Evolutionary conservation across 768 basidiomycete genomes (phyloP).

Genomic region (Suillus spraguei): DNA sequence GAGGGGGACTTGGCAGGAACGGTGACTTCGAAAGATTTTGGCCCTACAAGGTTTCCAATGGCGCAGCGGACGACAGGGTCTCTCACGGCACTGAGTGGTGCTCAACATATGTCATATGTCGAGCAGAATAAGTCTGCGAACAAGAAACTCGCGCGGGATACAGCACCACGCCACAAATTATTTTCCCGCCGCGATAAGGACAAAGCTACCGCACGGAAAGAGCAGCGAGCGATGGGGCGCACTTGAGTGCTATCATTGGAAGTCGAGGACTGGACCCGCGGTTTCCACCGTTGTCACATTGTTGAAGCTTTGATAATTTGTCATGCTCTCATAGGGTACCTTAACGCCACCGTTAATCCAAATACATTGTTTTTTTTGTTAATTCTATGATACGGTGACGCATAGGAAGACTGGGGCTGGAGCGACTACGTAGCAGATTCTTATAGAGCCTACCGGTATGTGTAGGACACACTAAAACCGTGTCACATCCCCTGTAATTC

Average conservation of each 20-base stretch:
- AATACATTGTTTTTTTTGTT: background rate
- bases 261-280: slow-evolving; percentile 1
- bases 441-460: background rate
- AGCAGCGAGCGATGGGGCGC: slow-evolving; percentile 37
- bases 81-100: slow-evolving; percentile 82
- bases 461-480: background rate
- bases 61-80: slow-evolving; percentile 83
- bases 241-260: slow-evolving; percentile 19
- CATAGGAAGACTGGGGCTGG: background rate
- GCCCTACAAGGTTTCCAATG: slow-evolving; percentile 60
- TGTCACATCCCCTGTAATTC: background rate
- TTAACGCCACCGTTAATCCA: slow-evolving; percentile 3
- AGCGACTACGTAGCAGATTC: background rate
- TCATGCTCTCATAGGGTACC: background rate
- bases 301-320: slow-evolving; percentile 8
- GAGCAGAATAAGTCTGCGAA: slow-evolving; percentile 93
- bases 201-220: slow-evolving; percentile 55
- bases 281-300: slow-evolving; percentile 5
- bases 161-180: slow-evolving; percentile 68
- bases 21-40: slow-evolving; percentile 85
- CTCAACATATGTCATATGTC: slow-evolving; percentile 89
- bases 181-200: slow-evolving; percentile 86
- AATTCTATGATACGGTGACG: slow-evolving; percentile 1
- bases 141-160: slow-evolving; percentile 65
- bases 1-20: slow-evolving; percentile 87